These are phyloP conservation scores for Diaporthe humulicola DNA, from an alignment of 2,329 filamentous ascomycete genomes.

Conservation along the genomic window DNA sequence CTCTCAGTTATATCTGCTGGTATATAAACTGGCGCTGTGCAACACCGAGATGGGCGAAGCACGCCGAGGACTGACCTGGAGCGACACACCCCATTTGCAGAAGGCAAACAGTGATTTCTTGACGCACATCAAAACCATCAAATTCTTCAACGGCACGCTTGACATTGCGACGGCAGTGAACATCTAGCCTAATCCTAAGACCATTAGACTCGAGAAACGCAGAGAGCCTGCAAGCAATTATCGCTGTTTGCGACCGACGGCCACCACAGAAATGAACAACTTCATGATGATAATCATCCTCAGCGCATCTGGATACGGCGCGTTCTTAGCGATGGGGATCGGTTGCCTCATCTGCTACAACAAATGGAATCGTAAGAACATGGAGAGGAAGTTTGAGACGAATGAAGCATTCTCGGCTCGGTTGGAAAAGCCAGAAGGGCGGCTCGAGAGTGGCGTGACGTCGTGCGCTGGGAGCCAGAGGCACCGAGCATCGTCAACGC, in stretches of 20 bases:
- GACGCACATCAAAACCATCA: neutral
- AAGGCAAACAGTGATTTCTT: neutral
- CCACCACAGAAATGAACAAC: neutral
- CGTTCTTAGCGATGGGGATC: conserved; percentile 12
- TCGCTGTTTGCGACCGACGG: neutral
- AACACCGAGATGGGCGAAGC: neutral
- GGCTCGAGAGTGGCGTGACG: neutral
- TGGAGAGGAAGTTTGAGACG: neutral
- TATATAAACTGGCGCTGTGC: neutral
- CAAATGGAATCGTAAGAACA: conserved; percentile 34
- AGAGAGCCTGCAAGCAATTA: neutral
- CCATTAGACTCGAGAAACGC: neutral
- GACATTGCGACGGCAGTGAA: no score
- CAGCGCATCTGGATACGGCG: neutral
- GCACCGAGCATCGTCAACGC: conserved; percentile 4
- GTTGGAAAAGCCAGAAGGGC: neutral
- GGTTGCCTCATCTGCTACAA: conserved; percentile 33
- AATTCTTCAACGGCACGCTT: neutral
- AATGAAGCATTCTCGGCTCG: neutral
- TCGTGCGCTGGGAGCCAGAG: neutral
- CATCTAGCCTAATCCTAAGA: neutral
- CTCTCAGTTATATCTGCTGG: neutral
- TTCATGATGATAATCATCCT: neutral
- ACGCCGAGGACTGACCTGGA: neutral
- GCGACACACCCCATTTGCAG: neutral